phyloP scores from a whole-genome alignment of 192 early-diverging fungal species.

The Fimicolochytrium jonesii region DNA sequence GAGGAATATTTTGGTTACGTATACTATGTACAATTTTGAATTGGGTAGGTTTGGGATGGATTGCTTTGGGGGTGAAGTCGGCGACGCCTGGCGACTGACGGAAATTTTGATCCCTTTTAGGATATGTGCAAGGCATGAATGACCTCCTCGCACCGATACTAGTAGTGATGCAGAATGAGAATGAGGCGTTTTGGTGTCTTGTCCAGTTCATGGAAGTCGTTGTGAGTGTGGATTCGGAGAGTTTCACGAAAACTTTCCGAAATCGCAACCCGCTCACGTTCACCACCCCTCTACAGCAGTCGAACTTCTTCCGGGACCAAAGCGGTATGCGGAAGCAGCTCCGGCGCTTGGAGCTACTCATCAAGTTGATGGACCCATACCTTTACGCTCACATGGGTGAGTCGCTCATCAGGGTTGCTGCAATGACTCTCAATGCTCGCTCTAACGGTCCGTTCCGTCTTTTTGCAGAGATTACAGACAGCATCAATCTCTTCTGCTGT shows the following conservation, averaged over 20 bases:
- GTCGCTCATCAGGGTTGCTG: background rate
- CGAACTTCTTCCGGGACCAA: slow-evolving; percentile 91
- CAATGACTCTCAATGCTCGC: too few relatives aligned
- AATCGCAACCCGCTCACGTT: too few relatives aligned
- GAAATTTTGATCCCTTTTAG: slow-evolving; percentile 27
- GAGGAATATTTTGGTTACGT: slow-evolving; percentile 88
- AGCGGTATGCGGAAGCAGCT: slow-evolving; percentile 91
- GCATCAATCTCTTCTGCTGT: slow-evolving; percentile 92
- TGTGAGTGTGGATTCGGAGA: slow-evolving; percentile 35
- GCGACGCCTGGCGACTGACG: background rate
- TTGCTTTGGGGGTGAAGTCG: too few relatives aligned
- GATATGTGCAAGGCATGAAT: slow-evolving; percentile 82
- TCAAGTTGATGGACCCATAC: slow-evolving; percentile 83
- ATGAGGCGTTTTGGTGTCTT: slow-evolving; percentile 92
- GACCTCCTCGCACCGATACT: slow-evolving; percentile 89
- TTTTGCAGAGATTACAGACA: slow-evolving; percentile 62
- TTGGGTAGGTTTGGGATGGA: slow-evolving; percentile 38
- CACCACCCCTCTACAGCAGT: slow-evolving; percentile 55
- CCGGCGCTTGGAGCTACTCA: slow-evolving; percentile 68
- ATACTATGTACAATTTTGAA: slow-evolving; percentile 80
- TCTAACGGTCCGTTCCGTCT: background rate
- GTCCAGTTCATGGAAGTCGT: slow-evolving; percentile 84
- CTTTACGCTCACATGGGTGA: slow-evolving; percentile 77
- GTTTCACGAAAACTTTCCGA: too few relatives aligned
- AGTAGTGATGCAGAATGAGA: slow-evolving; percentile 84